These are phyloP conservation scores for Neurospora tetrasperma DNA, from an alignment of 495 filamentous ascomycete genomes.

Conservation along the genomic window DNA sequence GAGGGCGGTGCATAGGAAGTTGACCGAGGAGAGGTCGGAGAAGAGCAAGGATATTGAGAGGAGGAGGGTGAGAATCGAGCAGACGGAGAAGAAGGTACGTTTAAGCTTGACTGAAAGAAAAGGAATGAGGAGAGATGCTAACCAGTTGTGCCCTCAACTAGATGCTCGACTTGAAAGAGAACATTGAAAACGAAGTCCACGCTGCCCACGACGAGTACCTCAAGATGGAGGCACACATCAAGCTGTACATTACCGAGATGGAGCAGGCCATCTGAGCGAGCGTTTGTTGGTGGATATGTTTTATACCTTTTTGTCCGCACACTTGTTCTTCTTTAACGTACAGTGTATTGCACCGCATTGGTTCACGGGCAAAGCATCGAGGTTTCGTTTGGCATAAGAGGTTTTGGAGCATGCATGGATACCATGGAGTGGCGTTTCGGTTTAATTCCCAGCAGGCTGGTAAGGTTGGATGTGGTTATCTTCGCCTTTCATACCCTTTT, in stretches of 20 bases:
- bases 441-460: constrained; percentile 7
- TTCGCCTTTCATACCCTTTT: neutral
- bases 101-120: neutral
- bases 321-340: neutral
- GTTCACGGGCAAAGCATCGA: neutral
- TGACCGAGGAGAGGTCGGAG: constrained; percentile 75
- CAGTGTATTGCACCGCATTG: neutral
- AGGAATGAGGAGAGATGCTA: neutral
- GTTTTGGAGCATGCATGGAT: constrained; percentile 1
- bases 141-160: constrained; percentile 20
- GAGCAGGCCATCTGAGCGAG: constrained; percentile 66
- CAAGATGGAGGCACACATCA: constrained; percentile 94
- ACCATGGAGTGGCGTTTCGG: constrained; percentile 22
- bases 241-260: constrained; percentile 97
- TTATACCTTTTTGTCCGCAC: neutral
- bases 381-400: neutral
- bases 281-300: neutral
- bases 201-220: constrained; percentile 82
- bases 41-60: constrained; percentile 86
- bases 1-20: constrained; percentile 62
- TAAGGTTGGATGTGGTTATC: neutral
- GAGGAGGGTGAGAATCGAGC: constrained; percentile 82
- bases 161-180: constrained; percentile 96
- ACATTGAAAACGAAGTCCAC: constrained; percentile 87
- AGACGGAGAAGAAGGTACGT: constrained; percentile 94